Conservation (phyloP, 1,139 yeast species). For the Kazachstania sp. region DNA sequence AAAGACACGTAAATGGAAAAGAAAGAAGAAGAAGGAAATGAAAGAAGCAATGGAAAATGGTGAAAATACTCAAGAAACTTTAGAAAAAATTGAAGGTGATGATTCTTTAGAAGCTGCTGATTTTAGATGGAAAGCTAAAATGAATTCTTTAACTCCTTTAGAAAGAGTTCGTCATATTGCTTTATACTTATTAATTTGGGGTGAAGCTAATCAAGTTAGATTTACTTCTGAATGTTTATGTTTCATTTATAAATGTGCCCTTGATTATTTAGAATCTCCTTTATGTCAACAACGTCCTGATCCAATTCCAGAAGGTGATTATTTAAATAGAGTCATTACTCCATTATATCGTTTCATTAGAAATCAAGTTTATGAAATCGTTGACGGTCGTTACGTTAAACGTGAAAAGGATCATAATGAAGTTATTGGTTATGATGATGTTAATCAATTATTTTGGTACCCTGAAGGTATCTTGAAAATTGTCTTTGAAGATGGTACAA, state of each 20-base stretch:
- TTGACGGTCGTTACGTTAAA: constrained; percentile 92
- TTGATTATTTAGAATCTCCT: constrained; percentile 79
- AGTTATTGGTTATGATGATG: constrained; percentile 95
- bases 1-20: constrained; percentile 46
- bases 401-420: constrained; percentile 95
- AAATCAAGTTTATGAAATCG: constrained; percentile 89
- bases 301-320: constrained; percentile 94
- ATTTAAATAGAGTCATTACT: constrained; percentile 80
- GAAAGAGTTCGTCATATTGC: constrained; percentile 90
- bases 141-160: constrained; percentile 58
- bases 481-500: constrained; percentile 81
- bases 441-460: constrained; percentile 97
- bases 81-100: constrained; percentile 79
- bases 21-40: constrained; percentile 54
- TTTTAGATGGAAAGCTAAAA: constrained; percentile 70
- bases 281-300: constrained; percentile 84
- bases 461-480: constrained; percentile 97
- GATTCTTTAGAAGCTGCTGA: constrained; percentile 74
- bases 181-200: constrained; percentile 86
- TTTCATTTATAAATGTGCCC: constrained; percentile 88
- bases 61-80: constrained; percentile 39
- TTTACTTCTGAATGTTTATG: constrained; percentile 89
- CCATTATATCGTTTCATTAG: constrained; percentile 86
- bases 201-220: constrained; percentile 96
- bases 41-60: constrained; percentile 35